A percentile compares a stretch with the other conserved stretches of the same genome.
phyloP scores from a whole-genome alignment of 1,284 basidiomycete species.

The Testicularia cyperi region DNA sequence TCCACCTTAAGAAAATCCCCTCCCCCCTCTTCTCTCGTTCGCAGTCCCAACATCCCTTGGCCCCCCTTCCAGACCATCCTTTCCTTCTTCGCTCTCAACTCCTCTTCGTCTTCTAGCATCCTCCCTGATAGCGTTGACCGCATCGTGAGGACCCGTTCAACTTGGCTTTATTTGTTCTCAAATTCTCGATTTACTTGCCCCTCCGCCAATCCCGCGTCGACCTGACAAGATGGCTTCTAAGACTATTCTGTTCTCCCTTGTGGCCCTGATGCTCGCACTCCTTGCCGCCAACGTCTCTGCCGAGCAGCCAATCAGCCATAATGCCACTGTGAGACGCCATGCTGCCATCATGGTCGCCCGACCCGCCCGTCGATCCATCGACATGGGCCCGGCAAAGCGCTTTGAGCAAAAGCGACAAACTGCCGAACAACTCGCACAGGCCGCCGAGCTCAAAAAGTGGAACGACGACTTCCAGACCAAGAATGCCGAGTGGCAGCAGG shows the following conservation, averaged over 20 bases:
- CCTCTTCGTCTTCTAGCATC: too few relatives aligned
- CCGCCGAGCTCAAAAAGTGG: constrained; percentile 26
- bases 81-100: too few relatives aligned
- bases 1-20: too few relatives aligned
- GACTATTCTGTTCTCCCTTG: constrained; percentile 24
- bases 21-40: too few relatives aligned
- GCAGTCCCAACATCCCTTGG: too few relatives aligned
- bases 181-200: too few relatives aligned
- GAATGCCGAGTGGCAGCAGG: constrained; percentile 47
- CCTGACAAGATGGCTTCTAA: constrained; percentile 17
- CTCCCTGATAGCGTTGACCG: constrained; percentile 43
- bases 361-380: constrained; percentile 19
- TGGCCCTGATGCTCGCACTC: constrained; percentile 17
- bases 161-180: too few relatives aligned
- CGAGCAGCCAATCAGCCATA: constrained; percentile 28
- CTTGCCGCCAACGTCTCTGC: constrained; percentile 27
- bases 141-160: too few relatives aligned
- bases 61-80: too few relatives aligned
- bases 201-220: too few relatives aligned
- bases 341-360: constrained; percentile 12
- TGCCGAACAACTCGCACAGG: constrained; percentile 25
- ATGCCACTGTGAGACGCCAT: constrained; percentile 27
- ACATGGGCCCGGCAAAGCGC: constrained; percentile 15
- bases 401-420: constrained; percentile 25
- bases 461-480: constrained; percentile 39